These are phyloP conservation scores for Neurospora africana DNA, from an alignment of 495 filamentous ascomycete species.

Conservation along the genomic window DNA sequence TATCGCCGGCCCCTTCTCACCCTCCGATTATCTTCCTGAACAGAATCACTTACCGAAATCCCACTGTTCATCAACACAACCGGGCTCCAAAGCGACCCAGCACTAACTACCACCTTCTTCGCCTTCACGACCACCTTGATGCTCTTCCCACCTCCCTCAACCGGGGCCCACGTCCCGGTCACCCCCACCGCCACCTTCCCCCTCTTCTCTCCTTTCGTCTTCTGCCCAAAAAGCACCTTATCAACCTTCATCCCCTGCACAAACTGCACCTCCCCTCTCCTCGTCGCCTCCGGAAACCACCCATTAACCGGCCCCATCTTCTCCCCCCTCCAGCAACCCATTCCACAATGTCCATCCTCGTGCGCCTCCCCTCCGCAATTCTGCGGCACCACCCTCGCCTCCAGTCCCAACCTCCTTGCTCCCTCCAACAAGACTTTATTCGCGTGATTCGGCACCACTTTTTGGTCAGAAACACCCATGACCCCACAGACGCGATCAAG, in stretches of 20 bases:
- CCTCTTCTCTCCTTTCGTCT: constrained; percentile 22
- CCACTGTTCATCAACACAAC: constrained; percentile 67
- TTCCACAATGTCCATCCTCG: constrained; percentile 67
- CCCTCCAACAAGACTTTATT: constrained; percentile 66
- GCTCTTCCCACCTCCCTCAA: constrained; percentile 47
- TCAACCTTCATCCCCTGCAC: constrained; percentile 67
- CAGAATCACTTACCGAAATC: constrained; percentile 29
- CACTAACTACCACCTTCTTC: constrained; percentile 69
- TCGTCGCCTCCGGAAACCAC: constrained; percentile 68
- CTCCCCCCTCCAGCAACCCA: constrained; percentile 60
- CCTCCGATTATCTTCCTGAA: background rate
- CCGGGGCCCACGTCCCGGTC: constrained; percentile 56
- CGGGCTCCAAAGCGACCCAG: constrained; percentile 64
- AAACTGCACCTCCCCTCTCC: constrained; percentile 57
- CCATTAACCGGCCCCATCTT: constrained; percentile 71
- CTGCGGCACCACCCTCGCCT: constrained; percentile 60
- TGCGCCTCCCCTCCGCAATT: constrained; percentile 65
- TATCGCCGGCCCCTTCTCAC: constrained; percentile 6
- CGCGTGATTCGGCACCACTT: constrained; percentile 58
- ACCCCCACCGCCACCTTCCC: constrained; percentile 57
- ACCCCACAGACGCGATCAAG: constrained; percentile 51
- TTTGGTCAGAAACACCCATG: constrained; percentile 58
- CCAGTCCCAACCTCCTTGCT: constrained; percentile 57
- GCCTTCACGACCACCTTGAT: constrained; percentile 61
- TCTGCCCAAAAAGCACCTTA: constrained; percentile 53